Evolutionary conservation across 139 green algal species (phyloP).

Genomic region (Coelastrella sp.): DNA sequence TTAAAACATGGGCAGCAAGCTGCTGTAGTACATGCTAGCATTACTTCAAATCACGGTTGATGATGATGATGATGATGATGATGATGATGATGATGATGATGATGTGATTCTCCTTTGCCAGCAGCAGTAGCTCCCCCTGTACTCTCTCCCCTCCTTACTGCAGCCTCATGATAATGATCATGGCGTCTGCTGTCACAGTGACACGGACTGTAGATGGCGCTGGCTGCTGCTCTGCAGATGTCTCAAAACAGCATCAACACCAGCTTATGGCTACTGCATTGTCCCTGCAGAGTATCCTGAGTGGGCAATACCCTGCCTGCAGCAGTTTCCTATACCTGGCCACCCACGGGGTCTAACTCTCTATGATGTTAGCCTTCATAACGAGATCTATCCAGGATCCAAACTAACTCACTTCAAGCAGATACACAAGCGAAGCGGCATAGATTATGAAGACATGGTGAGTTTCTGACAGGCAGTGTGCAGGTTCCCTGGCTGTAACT

Average conservation of each 20-base stretch:
- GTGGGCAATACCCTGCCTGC: slow-evolving; percentile 62
- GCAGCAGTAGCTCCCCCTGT: too few relatives aligned
- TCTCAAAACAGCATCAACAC: not conserved
- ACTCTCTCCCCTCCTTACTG: too few relatives aligned
- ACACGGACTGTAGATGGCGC: not conserved
- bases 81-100: too few relatives aligned
- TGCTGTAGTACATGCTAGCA: too few relatives aligned
- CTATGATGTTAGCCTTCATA: slow-evolving; percentile 30
- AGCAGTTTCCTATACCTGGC: slow-evolving; percentile 57
- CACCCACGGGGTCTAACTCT: slow-evolving; percentile 45
- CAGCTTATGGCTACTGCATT: too few relatives aligned
- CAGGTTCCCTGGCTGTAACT: too few relatives aligned
- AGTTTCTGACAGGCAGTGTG: not conserved
- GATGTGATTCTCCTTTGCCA: too few relatives aligned
- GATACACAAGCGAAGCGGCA: slow-evolving; percentile 67
- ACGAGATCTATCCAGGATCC: slow-evolving; percentile 72
- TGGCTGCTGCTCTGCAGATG: not conserved
- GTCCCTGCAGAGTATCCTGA: slow-evolving; percentile 1
- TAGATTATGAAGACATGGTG: slow-evolving; percentile 69
- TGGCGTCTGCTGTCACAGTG: too few relatives aligned
- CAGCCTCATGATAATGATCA: too few relatives aligned
- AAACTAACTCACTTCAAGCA: slow-evolving; percentile 75
- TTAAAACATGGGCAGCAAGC: too few relatives aligned
- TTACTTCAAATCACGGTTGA: too few relatives aligned
- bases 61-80: too few relatives aligned